A percentile compares a stretch with the other conserved stretches of the same genome.
Evolutionary conservation across 2,329 filamentous ascomycete genomes (phyloP).

Genomic region (Metarhizium robertsii): DNA sequence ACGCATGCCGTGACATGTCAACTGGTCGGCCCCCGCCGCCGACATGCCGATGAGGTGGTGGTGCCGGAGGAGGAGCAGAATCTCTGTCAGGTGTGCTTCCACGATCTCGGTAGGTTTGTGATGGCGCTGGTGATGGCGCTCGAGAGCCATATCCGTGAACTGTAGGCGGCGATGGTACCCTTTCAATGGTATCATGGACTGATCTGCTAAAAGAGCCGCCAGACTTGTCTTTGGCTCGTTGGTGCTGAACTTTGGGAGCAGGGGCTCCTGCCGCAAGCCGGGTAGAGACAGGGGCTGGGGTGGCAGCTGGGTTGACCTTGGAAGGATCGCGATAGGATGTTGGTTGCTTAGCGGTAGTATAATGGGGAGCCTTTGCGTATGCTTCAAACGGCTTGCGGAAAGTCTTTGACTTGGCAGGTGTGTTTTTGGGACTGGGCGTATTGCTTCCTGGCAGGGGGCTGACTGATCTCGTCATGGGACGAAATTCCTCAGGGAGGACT

Average conservation of each 20-base stretch:
- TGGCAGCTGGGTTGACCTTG: slow-evolving; percentile 13
- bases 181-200: slow-evolving; percentile 11
- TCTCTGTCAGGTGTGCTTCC: slow-evolving; percentile 27
- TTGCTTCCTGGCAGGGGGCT: slow-evolving; percentile 50
- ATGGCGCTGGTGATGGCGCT: slow-evolving; percentile 19
- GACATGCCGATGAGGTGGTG: slow-evolving; percentile 71
- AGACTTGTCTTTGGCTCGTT: slow-evolving; percentile 11
- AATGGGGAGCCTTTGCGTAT: slow-evolving; percentile 57
- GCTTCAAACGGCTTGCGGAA: slow-evolving; percentile 60
- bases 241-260: slow-evolving; percentile 8
- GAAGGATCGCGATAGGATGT: slow-evolving; percentile 42
- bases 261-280: slow-evolving; percentile 7
- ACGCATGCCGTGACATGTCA: slow-evolving; percentile 21
- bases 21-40: slow-evolving; percentile 15
- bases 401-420: slow-evolving; percentile 50
- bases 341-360: slow-evolving; percentile 53
- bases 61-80: slow-evolving; percentile 70
- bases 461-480: slow-evolving; percentile 56
- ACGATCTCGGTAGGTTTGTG: slow-evolving; percentile 14
- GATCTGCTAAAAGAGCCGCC: slow-evolving; percentile 18
- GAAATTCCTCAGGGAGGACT: slow-evolving; percentile 75
- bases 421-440: slow-evolving; percentile 44
- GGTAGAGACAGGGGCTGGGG: slow-evolving; percentile 7
- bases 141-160: slow-evolving; percentile 19
- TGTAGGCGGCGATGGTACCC: slow-evolving; percentile 13